Evolutionary conservation across 2,329 filamentous ascomycete species (phyloP), one percentile per base, ranked within the genome.

Genomic region (Stromatinia cepivora): DNA sequence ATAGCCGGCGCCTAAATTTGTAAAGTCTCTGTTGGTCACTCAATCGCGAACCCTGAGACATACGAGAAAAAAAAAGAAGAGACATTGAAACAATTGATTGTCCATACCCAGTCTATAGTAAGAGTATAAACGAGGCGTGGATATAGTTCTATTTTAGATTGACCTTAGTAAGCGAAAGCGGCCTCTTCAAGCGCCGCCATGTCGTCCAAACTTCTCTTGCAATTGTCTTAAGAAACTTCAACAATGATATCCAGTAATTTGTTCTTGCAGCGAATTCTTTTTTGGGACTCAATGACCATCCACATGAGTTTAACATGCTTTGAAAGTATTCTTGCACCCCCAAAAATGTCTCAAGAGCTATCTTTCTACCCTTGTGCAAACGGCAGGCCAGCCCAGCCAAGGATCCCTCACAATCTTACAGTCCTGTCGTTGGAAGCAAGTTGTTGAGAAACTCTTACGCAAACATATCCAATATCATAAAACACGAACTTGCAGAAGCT

Each of bases 401-500:
- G 45, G 34, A 50, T 62, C 45, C 17, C 58, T 8, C 59, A 62
- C 34, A 34, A 45, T 48, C 22, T 50, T 34, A 63, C 45, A 46
- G n/a, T 50, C 31, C 59, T 42, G 31, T 39, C 22, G 45, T 28
- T 52, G 17, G 46, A 52, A 63, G 25, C 61, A 63, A 63, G 46
- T 52, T 25, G 46, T 28, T 52, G 46, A 52, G 61, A 63, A n/a
- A 31, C 39, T 28, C 46, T 36, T 63, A 63, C 46, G 28, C 31
- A 34, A 52, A 52, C 46, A 5, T 34, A 9, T 63, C 17, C 42
- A 61, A 28, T 42, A 46, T 61, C 58, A 28, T 52, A 63, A 63
- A 63, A 63, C 61, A 52, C 46, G 46, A 36, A 52, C 31, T 39
- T 63, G 61, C 61, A 63, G 46, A 63, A 52, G 46, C 61, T 63